Percentiles rank a stretch among this genome's conserved stretches.
These are phyloP conservation scores for Ballota nigra DNA, from an alignment of 257 asterid species.

Conservation along the genomic window DNA sequence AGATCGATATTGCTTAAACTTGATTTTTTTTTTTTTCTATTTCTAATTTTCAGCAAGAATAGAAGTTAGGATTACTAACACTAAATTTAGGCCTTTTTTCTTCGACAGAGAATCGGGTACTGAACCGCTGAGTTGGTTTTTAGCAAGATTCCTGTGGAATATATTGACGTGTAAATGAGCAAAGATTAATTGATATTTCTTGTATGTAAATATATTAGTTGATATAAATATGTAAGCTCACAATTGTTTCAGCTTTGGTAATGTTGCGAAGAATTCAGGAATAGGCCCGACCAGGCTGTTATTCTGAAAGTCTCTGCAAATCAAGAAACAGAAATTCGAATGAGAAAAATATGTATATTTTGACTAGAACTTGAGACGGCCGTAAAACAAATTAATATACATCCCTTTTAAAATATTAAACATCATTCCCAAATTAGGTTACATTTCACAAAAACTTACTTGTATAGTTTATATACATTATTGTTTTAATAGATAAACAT, in stretches of 20 bases:
- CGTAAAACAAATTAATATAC: no score
- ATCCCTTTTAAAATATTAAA: no score
- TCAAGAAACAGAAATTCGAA: background rate
- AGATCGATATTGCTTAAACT: no score
- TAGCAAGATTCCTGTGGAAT: constrained; percentile 49
- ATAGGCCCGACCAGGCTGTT: constrained; percentile 50
- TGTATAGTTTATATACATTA: background rate
- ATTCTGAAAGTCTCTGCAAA: constrained; percentile 51
- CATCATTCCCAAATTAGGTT: no score
- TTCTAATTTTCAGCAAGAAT: no score
- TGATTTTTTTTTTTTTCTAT: no score
- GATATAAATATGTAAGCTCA: constrained; percentile 16
- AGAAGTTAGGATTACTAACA: constrained; percentile 26
- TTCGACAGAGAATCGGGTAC: constrained; percentile 46
- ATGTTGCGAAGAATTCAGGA: constrained; percentile 54
- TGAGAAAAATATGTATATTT: no score
- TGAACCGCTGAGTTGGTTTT: constrained; percentile 49
- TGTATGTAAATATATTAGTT: background rate
- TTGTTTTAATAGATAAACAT: background rate
- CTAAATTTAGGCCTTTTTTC: constrained; percentile 39
- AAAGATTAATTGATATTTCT: no score
- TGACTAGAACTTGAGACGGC: no score
- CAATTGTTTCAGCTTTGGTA: constrained; percentile 54
- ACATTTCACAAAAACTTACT: no score
- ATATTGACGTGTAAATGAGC: background rate